Evolutionary conservation across 2,329 filamentous ascomycete genomes (phyloP), one percentile per base, ranked within the genome.

Genomic region (Colletotrichum tropicicola): DNA sequence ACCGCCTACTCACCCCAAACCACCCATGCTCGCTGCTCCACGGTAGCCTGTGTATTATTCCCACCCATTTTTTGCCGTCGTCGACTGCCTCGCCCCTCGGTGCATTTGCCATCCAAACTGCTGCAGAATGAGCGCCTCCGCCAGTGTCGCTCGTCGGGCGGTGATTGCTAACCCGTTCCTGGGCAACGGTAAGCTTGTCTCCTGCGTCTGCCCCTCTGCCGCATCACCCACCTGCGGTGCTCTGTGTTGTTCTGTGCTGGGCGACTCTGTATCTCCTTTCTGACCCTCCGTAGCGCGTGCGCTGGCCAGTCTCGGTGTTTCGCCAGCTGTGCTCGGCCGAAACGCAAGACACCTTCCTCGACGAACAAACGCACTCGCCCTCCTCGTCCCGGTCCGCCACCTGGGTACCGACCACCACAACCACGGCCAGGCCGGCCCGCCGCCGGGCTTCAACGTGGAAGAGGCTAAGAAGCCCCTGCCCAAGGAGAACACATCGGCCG

Each of bases 391-490:
- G 17, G 73, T 82, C 62, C 85, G 88, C 73, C 77, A 78, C 71
- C 79, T 89, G 71, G 82, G 85, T 48, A 91, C 88, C 70, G 87
- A 89, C 63, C 83, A 86, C 68, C 86, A 88, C 74, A 81, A 82
- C 59, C 77, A 84, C 56, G 79, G 83, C 65, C 75, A 79, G 25
- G 83, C 85, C 58, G 89, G 87, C 51, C 94, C 93, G 45, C 94
- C 94, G 61, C 94, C 94, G 13, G 94, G 94, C 27, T 98, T 97
- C 83, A 94, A 96, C 75, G 84, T 92, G n/a, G 90, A 95, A 73
- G 85, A 93, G 81, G 94, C 94, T 70, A 95, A 94, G 86, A 95
- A 94, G 76, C 92, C 94, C 12, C 82, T 96, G 49, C 80, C 89
- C 2, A 87, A 88, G 73, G 87, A 91, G 59, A 72, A 74, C 28